Base-by-base conservation (phyloP, 495 filamentous ascomycete genomes). In the Hypoxylon fuscum region DNA sequence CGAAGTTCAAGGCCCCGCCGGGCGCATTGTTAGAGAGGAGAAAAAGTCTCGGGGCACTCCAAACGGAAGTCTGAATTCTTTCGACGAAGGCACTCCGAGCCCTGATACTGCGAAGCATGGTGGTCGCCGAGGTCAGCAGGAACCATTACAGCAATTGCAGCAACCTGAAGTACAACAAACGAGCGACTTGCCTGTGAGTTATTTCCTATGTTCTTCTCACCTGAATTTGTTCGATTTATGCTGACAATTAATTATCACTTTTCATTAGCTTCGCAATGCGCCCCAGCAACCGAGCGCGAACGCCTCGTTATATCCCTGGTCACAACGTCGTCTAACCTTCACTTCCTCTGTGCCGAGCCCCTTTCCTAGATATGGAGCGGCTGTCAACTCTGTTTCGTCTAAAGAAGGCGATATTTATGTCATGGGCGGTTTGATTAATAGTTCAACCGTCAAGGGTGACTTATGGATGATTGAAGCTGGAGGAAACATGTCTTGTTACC, bases 351-450 rank as follows among this genome's bases (percentile, higher is more conserved):
- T 93, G 61, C 84, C 89, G 9, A 93, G 90, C 60, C 95, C 96
- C 1, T 98, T 99, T 71, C 96, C 96, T 8, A 87, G 96, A 70
- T 98, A 98, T 83, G 96, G 96, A 70, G 93, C 96, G 38, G 96
- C 96, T 7, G 93, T 96, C 74, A 99, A 98, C 73, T 83, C 93
- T 0, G 81, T 90, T 11, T 87, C 93, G 14, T 96, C 93, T 6
- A 98, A 97, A 73, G 96, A 99, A 76, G 96, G 96, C 42, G 90
- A 96, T 69, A 90, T 99, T 43, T 99, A 98, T 68, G 83, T 99
- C 66, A 98, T 99, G 94, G 96, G 96, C 38, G 96, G 96, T 40
- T 75, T 99, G 51, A 91, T 98, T 65, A 92, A 96, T 69, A 93
- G 93, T 38, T 90, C 91, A 7, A 96, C 90, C 0, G 95, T 98